Evolutionary conservation across 1,139 yeast genomes (phyloP).

Genomic region (Blastobotrys apis): DNA sequence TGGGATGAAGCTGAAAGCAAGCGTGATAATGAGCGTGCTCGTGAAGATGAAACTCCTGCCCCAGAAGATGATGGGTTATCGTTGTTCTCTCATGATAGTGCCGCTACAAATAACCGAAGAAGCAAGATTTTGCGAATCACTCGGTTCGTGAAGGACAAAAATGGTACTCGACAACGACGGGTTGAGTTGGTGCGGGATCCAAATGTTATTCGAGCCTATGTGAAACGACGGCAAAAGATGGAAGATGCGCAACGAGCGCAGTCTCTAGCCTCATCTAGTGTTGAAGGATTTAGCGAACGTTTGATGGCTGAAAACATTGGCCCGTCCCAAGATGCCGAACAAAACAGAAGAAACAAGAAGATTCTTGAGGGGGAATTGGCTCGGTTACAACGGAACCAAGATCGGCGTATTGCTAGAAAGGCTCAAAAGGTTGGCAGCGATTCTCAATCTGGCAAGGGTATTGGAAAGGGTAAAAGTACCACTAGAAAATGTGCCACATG

Average conservation of each 20-base stretch:
- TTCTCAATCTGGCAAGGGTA: slow-evolving; percentile 30
- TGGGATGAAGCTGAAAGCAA: slow-evolving; percentile 41
- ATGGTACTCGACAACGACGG: slow-evolving; percentile 80
- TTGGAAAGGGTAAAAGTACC: slow-evolving; percentile 53
- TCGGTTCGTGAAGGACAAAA: slow-evolving; percentile 74
- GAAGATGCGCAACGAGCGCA: slow-evolving; percentile 62
- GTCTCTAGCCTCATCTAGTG: slow-evolving; percentile 6
- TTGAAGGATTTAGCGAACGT: slow-evolving; percentile 43
- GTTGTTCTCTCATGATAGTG: slow-evolving; percentile 32
- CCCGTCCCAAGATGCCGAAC: slow-evolving; percentile 82
- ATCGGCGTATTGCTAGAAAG: slow-evolving; percentile 55
- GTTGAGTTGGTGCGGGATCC: slow-evolving; percentile 80
- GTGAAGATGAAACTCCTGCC: slow-evolving; percentile 16
- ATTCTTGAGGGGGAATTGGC: slow-evolving; percentile 82
- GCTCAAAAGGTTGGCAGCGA: slow-evolving; percentile 37
- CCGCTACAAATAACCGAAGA: slow-evolving; percentile 21
- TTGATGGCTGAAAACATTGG: slow-evolving; percentile 38
- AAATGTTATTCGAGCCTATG: slow-evolving; percentile 79
- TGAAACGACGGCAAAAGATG: slow-evolving; percentile 68
- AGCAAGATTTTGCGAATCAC: slow-evolving; percentile 65
- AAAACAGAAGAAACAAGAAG: slow-evolving; percentile 72
- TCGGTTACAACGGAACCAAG: slow-evolving; percentile 70
- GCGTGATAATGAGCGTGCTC: slow-evolving; percentile 34
- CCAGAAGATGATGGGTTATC: slow-evolving; percentile 35
- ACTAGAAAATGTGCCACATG: slow-evolving; percentile 89